Base-by-base conservation (phyloP, 2,329 filamentous ascomycete genomes). In the Trichoderma semiorbis region DNA sequence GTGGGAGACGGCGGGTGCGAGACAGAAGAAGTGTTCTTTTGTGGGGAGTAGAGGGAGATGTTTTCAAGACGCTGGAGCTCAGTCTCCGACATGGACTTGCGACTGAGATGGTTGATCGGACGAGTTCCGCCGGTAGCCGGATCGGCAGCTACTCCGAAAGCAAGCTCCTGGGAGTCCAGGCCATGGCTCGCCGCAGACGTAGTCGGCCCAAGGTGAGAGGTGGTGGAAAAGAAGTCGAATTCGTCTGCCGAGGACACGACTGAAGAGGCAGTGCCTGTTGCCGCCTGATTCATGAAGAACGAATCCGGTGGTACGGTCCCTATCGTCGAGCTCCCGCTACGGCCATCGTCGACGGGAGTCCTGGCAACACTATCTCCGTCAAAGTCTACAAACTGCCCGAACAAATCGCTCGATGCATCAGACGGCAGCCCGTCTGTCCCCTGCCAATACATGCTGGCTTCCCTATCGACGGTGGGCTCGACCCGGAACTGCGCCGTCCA, bases 31-130 rank as follows among this genome's bases (percentile, higher is more conserved):
- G 16, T 18, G 21, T 62, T 74, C 60, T 77, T 77, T 70, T 80
- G 78, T 26, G 81, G 80, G 10, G 81, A 82, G 71, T 81, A 81
- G 30, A 85, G 75, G n/a, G 83, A 83, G 73, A 86, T 85, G n/a
- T 82, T 82, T 74, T 85, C 83, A 3, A 86, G 79, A 34, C 81
- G 79, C 10, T 84, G 80, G n/a, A 86, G 78, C 74, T 85, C 84
- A 47, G 83, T 83, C 73, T 86, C 84, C 4, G 84, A 85, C 77
- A 86, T 83, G 71, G 83, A 84, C 28, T 78, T 81, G 16, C 78
- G 78, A 50, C 78, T 78, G 14, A 79, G 72, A 65, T 75, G 73
- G 6, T 75, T 73, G 39, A 75, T 72, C 36, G 76, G 75, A 21
- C 76, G 75, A 8, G 66, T 53, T n/a, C 63, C 58, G 67, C 75